These are phyloP conservation scores for Triticum urartu DNA, from an alignment of 176 grass and related monocot species.

Conservation along the genomic window DNA sequence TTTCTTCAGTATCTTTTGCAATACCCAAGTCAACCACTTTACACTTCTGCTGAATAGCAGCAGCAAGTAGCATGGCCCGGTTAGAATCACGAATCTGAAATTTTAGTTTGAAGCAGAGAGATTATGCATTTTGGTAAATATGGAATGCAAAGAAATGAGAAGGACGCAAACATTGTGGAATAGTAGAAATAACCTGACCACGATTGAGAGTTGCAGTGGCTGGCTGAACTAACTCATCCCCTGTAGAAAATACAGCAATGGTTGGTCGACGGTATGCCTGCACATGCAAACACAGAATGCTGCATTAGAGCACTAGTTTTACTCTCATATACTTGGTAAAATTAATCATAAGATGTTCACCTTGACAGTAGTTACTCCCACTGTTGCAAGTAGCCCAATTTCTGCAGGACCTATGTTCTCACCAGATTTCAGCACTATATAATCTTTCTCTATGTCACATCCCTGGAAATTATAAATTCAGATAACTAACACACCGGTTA, in stretches of 20 bases:
- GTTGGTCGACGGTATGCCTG: conserved; percentile 77
- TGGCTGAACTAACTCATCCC: conserved; percentile 85
- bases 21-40: conserved; percentile 87
- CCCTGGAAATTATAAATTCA: conserved; percentile 48
- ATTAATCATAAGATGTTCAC: conserved; percentile 22
- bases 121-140: background rate
- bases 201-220: conserved; percentile 61
- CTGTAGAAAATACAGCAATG: conserved; percentile 80
- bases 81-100: conserved; percentile 96
- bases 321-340: background rate
- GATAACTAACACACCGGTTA: background rate
- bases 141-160: background rate
- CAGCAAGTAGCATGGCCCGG: conserved; percentile 80
- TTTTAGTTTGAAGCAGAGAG: conserved; percentile 22
- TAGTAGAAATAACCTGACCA: conserved; percentile 71
- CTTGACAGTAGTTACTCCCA: conserved; percentile 75
- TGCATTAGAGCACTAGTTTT: background rate
- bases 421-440: conserved; percentile 52
- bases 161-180: background rate
- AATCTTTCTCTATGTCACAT: conserved; percentile 88
- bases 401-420: conserved; percentile 83
- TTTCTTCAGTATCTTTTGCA: conserved; percentile 79
- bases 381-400: conserved; percentile 78
- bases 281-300: conserved; percentile 16
- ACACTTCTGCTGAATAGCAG: conserved; percentile 80